Base-by-base conservation (phyloP, 139 green algal genomes). In the Picochlorum costavermella region DNA sequence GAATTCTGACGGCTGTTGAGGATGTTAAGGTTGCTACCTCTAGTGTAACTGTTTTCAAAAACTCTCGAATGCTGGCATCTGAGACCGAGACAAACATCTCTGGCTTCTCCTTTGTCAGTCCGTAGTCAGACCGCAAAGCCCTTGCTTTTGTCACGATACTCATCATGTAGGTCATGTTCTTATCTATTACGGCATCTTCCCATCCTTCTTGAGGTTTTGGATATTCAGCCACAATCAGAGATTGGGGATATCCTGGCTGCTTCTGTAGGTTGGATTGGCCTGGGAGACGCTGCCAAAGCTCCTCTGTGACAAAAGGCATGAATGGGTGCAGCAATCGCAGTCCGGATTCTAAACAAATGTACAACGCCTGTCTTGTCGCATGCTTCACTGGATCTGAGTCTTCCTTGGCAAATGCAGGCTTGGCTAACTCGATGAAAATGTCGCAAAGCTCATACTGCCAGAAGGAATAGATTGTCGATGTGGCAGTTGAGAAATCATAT, bases 291-390 rank as follows among this genome's bases (percentile, higher is more conserved):
- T 91, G 84, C 92, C 92, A 98, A 13, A 98, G 78, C 74, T 96
- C 86, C 83, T 98, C 93, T 5, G 92, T 97, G 53, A 98, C 85
- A 69, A 89, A 98, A 3, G 93, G 93, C 86, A 97, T 97, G 83
- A 96, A 93, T n/a, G 93, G 92, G 77, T 98, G 92, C 70, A 95
- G 75, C 67, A 99, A 75, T 28, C 74, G 30, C 79, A 98, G 78
- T 8, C 92, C 91, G 6, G 46, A 49, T 28, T 98, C 90, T 50
- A 98, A 80, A 68, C 81, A 90, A 14, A 79, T 66, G 72, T 80
- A 96, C 51, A 96, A 74, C 46, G 83, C 78, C 5, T 90, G 71
- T 29, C 81, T 75, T 17, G 83, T 90, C 3, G 64, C 67, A 23
- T 20, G 36, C 37, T 69, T 63, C 76, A 89, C 91, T 33, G 65